Base-by-base conservation (phyloP, 495 filamentous ascomycete species). In the Usnea hakonensis region DNA sequence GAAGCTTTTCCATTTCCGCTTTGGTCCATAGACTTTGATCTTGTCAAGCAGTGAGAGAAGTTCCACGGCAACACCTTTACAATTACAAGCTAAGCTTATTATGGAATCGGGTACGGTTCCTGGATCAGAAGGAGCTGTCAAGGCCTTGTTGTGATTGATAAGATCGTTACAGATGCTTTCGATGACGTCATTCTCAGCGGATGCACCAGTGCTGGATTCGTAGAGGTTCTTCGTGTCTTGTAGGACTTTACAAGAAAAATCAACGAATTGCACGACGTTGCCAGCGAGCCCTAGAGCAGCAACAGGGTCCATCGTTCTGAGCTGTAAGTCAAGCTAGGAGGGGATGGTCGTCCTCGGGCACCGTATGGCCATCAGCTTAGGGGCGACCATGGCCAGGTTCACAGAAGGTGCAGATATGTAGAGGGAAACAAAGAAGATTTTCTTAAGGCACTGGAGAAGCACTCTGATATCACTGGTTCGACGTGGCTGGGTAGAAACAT, bases 191-290 rank as follows among this genome's bases (percentile, higher is more conserved):
- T 74, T 67, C 4, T 69, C 58, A 21, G 59, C 57, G 16, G 65
- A 66, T 10, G 59, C 30, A 6, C 74, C 75, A 55, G 38, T 62
- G 8, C 62, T 37, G 2, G 72, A 70, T 0, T 60, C 43, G 40
- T 72, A 69, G 26, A 79, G 67, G 28, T 69, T 38, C 19, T 69
- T 64, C 1, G 64, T 62, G 8, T 65, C 57, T 3, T 62, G 44
- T 33, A 77, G 32, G 10, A 77, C 35, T 60, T 74, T 75, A 5
- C 63, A 66, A 23, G 67, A 66, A 60, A 76, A 76, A 57, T 74
- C 70, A 23, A 78, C 58, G 46, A 79, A 79, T 28, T 66, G 54
- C 13, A 77, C 36, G 53, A 76, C 68, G 21, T 67, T 74, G 17
- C 67, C 66, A 19, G 68, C 75, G 33, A 77, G 56, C 14, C 75